Conservation (phyloP, 768 basidiomycete species). For the Suillus subalutaceus region DNA sequence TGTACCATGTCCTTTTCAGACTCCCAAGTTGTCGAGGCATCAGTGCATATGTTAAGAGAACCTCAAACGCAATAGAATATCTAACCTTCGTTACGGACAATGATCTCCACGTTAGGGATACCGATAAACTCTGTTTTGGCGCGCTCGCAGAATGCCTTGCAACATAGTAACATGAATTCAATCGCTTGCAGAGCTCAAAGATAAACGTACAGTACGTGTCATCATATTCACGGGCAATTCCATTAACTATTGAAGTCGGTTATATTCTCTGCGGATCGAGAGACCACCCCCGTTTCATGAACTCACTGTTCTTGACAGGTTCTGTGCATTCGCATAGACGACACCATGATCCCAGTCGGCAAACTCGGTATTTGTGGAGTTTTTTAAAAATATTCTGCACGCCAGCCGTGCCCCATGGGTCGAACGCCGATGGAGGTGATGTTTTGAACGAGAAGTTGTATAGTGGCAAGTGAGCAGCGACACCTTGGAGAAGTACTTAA, state of each 20-base stretch:
- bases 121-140: constrained; percentile 67
- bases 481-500: too few species aligned
- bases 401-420: constrained; percentile 59
- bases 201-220: too few species aligned
- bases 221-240: too few species aligned
- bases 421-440: constrained; percentile 62
- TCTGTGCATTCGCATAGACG: constrained; percentile 76
- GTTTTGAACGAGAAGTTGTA: too few species aligned
- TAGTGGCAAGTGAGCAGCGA: too few species aligned
- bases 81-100: constrained; percentile 26
- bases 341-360: constrained; percentile 73
- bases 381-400: constrained; percentile 54
- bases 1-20: too few species aligned
- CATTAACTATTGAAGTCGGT: too few species aligned
- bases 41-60: background rate
- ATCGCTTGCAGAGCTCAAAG: too few species aligned
- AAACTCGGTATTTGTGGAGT: constrained; percentile 46
- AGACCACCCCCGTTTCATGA: background rate
- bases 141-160: constrained; percentile 70
- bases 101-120: constrained; percentile 65
- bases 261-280: too few species aligned
- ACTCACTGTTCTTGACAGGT: constrained; percentile 74
- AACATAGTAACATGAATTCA: background rate
- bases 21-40: too few species aligned
- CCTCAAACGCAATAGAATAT: background rate